Base-by-base conservation (phyloP, 1,139 yeast genomes). In the Protomyces gravidus region DNA sequence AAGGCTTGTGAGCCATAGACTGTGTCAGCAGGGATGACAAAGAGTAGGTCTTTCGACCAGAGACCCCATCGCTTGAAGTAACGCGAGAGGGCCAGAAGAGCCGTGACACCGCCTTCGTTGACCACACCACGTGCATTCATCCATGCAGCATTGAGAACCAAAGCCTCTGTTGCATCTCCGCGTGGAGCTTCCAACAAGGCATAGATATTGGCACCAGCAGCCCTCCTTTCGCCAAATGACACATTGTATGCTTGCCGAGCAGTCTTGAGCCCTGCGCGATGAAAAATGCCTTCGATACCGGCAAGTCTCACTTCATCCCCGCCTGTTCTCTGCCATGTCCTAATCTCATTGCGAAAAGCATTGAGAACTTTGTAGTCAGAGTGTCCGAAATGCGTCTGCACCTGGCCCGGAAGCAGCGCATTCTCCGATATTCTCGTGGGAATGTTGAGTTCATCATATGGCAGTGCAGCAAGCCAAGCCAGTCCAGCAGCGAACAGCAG, bases 371-470 rank as follows among this genome's bases (percentile, higher is more conserved):
- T 89, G 97, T 97, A 92, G 68, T 92, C 98, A 55, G 92, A 83
- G 67, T 90, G 97, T 62, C 97, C 78, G 71, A 89, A 94, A 70
- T 89, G 89, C 17, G 96, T 85, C 67, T 85, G 85, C 2, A 92
- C 97, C 70, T 92, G 97, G 0, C 95, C 90, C 11, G 98, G 97
- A 87, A 94, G 84, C 70, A 94, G 76, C 36, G 99, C 99, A 73
- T 92, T 94, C 70, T 94, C 99, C 6, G 95, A 86, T 21, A 90
- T 86, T 70, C 92, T 92, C 5, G 96, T 88, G 25, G 53, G 53
- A 2, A 39, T 48, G 26, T 48, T 55, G 19, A 55, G 42, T 11
- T 48, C 45, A 33, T 55, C 59, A 17, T 30, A 33, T 15, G 59
- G 59, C n/a, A 55, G 23, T 11, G 36, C 49, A 2, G 48, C 40